Conservation (phyloP, 371 early-diverging fungal genomes). For the Catenaria anguillulae region DNA sequence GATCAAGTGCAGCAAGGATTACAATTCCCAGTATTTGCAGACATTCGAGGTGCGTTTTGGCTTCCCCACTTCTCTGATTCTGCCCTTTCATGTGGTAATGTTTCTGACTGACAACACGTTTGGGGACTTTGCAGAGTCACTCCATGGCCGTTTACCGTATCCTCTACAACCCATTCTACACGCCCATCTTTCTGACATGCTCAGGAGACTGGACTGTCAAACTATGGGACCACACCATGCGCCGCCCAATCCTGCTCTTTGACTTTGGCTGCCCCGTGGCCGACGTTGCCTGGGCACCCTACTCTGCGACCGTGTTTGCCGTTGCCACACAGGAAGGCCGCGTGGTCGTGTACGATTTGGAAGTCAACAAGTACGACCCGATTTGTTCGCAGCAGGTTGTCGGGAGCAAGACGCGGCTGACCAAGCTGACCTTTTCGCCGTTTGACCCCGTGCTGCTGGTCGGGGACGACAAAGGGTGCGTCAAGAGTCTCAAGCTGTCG, state of each 20-base stretch:
- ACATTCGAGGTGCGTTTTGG: constrained; percentile 25
- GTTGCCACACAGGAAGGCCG: constrained; percentile 38
- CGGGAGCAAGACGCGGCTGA: constrained; percentile 30
- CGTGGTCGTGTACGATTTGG: constrained; percentile 30
- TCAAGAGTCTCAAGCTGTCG: constrained; percentile 28
- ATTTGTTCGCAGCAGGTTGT: constrained; percentile 40
- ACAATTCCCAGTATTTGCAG: constrained; percentile 31
- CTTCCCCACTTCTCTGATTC: not conserved
- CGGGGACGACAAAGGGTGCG: constrained; percentile 35
- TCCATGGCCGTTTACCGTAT: constrained; percentile 39
- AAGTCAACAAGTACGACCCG: constrained; percentile 36
- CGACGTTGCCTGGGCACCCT: constrained; percentile 41
- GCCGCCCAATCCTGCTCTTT: constrained; percentile 27
- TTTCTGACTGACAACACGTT: not conserved
- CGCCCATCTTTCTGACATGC: constrained; percentile 31
- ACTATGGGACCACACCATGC: constrained; percentile 33
- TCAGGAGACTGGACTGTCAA: constrained; percentile 43
- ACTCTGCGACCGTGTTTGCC: constrained; percentile 38
- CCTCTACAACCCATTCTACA: constrained; percentile 33
- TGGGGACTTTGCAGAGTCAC: no score
- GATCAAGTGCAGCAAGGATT: constrained; percentile 38
- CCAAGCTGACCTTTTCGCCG: constrained; percentile 35
- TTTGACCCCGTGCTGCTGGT: constrained; percentile 36
- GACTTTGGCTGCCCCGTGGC: constrained; percentile 35
- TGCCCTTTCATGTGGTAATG: no score